Conservation (phyloP, 2,329 filamentous ascomycete genomes). For the Setomelanomma holmii region DNA sequence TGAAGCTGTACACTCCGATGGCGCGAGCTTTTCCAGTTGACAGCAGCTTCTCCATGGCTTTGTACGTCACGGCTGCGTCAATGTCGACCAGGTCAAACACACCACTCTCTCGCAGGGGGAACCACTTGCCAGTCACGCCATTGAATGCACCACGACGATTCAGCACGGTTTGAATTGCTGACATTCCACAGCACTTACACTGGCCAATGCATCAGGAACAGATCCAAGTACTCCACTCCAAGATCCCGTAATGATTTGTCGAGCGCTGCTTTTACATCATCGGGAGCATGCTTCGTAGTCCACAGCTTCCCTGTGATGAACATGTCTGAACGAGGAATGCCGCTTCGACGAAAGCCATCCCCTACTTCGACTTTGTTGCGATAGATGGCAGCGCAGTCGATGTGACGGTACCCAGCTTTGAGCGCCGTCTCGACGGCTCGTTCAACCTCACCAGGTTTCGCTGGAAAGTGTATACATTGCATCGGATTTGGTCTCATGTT, state of each 20-base stretch:
- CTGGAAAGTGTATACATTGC: no score
- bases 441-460: conserved; percentile 66
- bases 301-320: conserved; percentile 82
- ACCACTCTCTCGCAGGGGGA: conserved; percentile 56
- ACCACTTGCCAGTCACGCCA: conserved; percentile 43
- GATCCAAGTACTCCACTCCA: conserved; percentile 69
- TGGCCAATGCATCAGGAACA: conserved; percentile 73
- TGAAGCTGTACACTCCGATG: conserved; percentile 86
- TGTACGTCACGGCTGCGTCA: conserved; percentile 80
- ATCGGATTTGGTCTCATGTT: no score
- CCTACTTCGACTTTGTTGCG: conserved; percentile 79
- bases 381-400: conserved; percentile 77
- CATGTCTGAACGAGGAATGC: conserved; percentile 68
- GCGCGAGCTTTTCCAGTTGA: conserved; percentile 73
- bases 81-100: conserved; percentile 75
- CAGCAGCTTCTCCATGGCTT: conserved; percentile 71
- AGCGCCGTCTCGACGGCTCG: conserved; percentile 72
- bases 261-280: conserved; percentile 62
- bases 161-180: neutral
- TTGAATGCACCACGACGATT: conserved; percentile 21
- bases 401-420: conserved; percentile 72
- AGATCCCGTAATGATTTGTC: conserved; percentile 67
- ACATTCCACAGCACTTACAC: conserved; percentile 15
- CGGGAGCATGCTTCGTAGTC: conserved; percentile 76
- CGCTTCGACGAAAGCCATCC: conserved; percentile 68